Evolutionary conservation across 129 eudicot species (phyloP).

Genomic region (Arctium lappa): DNA sequence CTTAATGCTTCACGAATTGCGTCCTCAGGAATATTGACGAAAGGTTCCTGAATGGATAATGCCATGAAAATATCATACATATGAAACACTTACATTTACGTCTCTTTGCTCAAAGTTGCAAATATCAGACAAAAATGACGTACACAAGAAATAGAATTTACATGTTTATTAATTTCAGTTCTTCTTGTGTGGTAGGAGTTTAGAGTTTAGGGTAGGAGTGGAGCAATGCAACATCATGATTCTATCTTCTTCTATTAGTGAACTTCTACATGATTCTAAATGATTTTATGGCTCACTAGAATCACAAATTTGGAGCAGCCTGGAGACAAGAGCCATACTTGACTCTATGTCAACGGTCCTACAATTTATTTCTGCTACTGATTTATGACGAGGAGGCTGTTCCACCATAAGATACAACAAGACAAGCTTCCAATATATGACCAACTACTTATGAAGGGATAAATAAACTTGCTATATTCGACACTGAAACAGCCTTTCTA

Average conservation of each 20-base stretch:
- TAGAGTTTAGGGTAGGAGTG: too few relatives aligned
- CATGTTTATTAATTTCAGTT: not conserved
- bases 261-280: not conserved
- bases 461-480: not conserved
- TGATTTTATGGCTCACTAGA: not conserved
- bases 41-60: conserved; percentile 60
- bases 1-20: conserved; percentile 80
- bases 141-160: not conserved
- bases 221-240: too few relatives aligned
- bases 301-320: not conserved
- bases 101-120: not conserved
- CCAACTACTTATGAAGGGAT: not conserved
- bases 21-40: conserved; percentile 85
- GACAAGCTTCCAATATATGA: not conserved
- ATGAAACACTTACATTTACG: not conserved
- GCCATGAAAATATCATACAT: not conserved
- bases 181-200: not conserved
- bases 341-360: not conserved
- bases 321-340: not conserved
- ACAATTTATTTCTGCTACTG: not conserved
- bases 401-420: not conserved
- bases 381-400: too few relatives aligned
- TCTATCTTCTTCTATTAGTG: not conserved
- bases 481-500: not conserved
- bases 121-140: not conserved